Evolutionary conservation across 2,329 filamentous ascomycete species (phyloP), one percentile per base, ranked within the genome.

Genomic region (Exophiala lecanii-corni): DNA sequence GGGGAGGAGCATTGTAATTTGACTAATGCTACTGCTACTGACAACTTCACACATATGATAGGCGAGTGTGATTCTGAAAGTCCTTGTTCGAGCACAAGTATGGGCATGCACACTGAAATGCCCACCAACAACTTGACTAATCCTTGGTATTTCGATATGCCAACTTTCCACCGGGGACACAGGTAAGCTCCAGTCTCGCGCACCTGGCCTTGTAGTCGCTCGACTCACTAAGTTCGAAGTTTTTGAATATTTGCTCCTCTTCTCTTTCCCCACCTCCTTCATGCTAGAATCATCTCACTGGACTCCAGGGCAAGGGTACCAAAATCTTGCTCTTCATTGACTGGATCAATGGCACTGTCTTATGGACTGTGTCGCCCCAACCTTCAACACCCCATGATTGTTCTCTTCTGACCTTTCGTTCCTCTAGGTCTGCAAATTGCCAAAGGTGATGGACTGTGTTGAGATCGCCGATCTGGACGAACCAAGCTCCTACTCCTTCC

Each of bases 401-500:
- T 74, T 98, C 92, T 54, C 92, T 79, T 54, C 89, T 79, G 25
- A 86, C 71, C 66, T 94, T 92, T 54, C 92, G 81, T 71, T 97
- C 92, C 67, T 97, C 89, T 48, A 98, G 69, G 65, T 98, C 87
- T 56, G 91, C 89, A 72, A 97, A 98, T 63, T 98, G 92, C 92
- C 92, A 98, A 16, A 98, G 76, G 64, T 97, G 91, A 66, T 98
- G 89, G 23, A 98, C 92, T 0, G 89, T 96, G 71, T 98, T 98
- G 51, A 98, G 75, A 41, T 96, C 91, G 49, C 92, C 92, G 59
- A 98, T 91, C 70, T 98, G 92, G 30, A 96, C 91, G 59, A 98
- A 98, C 92, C 92, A 98, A 5, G 92, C 92, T 21, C 91, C 89
- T 1, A 95, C 89, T 10, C 92, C 92, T 67, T 98, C 92, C 92